Conservation (phyloP, 2,329 filamentous ascomycete genomes). For the Phyllosticta ampelicida region DNA sequence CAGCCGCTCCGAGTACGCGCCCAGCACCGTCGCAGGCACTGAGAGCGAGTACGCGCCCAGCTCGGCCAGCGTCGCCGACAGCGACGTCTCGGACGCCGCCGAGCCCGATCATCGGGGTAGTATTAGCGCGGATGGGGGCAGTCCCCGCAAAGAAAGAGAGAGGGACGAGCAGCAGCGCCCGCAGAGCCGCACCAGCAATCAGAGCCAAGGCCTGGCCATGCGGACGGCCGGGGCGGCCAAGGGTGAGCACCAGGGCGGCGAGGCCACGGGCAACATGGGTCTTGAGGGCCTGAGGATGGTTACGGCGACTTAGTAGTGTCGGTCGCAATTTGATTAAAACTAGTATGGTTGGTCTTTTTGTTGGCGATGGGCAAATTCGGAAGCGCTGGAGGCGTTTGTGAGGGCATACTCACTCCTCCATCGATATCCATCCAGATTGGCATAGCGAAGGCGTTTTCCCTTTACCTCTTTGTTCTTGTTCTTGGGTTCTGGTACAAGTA, state of each 20-base stretch:
- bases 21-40: constrained; percentile 6
- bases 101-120: neutral
- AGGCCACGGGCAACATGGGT: neutral
- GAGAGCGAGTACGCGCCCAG: constrained; percentile 8
- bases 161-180: neutral
- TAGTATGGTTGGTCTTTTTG: neutral
- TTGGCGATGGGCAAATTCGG: too few relatives aligned
- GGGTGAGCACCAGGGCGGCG: neutral
- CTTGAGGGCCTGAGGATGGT: constrained; percentile 6
- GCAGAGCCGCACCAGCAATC: neutral
- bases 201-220: constrained; percentile 5
- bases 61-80: constrained; percentile 2
- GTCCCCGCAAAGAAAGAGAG: neutral
- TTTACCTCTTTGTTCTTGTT: neutral
- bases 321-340: neutral
- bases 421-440: neutral
- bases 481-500: too few relatives aligned
- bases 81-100: neutral
- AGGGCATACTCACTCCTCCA: neutral
- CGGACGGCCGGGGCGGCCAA: constrained; percentile 5
- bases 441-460: constrained; percentile 6
- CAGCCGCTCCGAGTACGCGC: constrained; percentile 6
- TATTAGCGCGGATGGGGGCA: neutral
- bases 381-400: neutral
- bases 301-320: neutral